Percentiles rank a stretch among this genome's conserved stretches.
Conservation (phyloP, 176 grass and related monocot genomes). For the Alopecurus myosuroides region DNA sequence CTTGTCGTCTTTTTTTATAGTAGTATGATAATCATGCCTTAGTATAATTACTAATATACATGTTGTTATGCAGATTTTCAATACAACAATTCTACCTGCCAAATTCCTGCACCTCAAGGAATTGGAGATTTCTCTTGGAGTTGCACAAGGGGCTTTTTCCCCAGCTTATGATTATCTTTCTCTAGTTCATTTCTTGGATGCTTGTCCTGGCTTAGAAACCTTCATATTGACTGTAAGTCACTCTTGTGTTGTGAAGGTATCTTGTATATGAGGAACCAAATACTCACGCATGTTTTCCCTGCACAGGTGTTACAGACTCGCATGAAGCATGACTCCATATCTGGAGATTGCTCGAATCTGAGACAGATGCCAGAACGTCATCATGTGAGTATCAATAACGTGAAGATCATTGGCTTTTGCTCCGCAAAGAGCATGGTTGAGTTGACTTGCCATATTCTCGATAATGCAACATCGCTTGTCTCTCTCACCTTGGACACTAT, state of each 20-base stretch:
- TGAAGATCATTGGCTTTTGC: not conserved
- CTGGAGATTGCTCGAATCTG: not conserved
- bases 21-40: too few species aligned
- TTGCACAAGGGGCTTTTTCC: not conserved
- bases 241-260: too few species aligned
- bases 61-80: not conserved
- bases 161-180: not conserved
- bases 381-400: not conserved
- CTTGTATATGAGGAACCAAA: too few species aligned
- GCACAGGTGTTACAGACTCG: not conserved
- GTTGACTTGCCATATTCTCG: not conserved
- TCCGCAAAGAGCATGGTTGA: not conserved
- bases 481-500: not conserved
- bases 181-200: not conserved
- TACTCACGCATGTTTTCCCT: too few species aligned
- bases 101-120: not conserved
- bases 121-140: not conserved
- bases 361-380: not conserved
- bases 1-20: too few species aligned
- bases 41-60: too few species aligned
- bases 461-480: not conserved
- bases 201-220: not conserved
- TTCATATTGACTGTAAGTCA: not conserved
- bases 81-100: not conserved
- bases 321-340: not conserved